A percentile compares a stretch with the other conserved stretches of the same genome.
phyloP scores from a whole-genome alignment of 352 stramenopile genomes.

The Phytophthora hibernalis region DNA sequence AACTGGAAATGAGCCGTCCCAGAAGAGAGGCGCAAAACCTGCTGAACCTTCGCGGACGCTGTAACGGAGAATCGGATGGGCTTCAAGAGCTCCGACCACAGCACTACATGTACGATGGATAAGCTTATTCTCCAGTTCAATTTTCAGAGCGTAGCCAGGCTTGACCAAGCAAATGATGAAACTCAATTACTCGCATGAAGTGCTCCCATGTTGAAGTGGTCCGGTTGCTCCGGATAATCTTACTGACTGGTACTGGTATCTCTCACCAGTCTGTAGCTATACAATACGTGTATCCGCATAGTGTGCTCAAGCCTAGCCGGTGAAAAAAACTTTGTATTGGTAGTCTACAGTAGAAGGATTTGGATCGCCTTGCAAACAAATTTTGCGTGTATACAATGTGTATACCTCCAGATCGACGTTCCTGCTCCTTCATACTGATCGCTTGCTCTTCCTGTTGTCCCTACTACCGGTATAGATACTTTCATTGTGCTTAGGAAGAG shows the following conservation, averaged over 20 bases:
- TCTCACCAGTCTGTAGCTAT: not conserved
- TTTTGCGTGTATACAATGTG: no score
- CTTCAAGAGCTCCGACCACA: conserved; percentile 28
- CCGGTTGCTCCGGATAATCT: not conserved
- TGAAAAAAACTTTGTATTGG: not conserved
- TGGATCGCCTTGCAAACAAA: not conserved
- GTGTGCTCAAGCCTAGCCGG: not conserved
- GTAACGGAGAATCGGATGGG: conserved; percentile 13
- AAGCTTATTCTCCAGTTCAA: no score
- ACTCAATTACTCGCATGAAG: conserved; percentile 13
- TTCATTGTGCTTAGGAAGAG: not conserved
- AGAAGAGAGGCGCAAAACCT: conserved; percentile 6
- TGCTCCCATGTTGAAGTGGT: conserved; percentile 6
- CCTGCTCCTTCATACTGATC: not conserved
- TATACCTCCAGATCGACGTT: no score
- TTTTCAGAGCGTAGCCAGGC: conserved; percentile 2
- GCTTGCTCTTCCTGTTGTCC: conserved; percentile 6
- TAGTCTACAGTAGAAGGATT: not conserved
- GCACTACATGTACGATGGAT: no score
- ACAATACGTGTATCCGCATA: not conserved
- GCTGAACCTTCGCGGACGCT: conserved; percentile 12
- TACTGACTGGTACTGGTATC: not conserved
- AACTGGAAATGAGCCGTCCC: conserved; percentile 13
- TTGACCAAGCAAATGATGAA: conserved; percentile 16
- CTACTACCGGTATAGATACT: no score